phyloP scores from a whole-genome alignment of 2,329 filamentous ascomycete genomes.

The Coniella lustricola region DNA sequence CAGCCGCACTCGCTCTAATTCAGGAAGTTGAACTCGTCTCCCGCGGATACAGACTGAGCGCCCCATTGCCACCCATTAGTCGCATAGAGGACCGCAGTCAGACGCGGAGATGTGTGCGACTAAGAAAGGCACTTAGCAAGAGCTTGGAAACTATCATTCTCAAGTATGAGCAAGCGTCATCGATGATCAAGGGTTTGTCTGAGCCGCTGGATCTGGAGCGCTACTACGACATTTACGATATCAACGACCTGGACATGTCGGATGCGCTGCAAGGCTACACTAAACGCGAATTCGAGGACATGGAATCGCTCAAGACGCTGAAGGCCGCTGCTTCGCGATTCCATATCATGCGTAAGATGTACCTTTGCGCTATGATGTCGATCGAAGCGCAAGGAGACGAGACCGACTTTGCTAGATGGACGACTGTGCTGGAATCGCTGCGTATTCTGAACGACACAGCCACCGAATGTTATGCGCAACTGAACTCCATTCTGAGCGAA shows the following conservation, averaged over 20 bases:
- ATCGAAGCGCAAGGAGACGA: conserved; percentile 75
- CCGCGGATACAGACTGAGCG: conserved; percentile 63
- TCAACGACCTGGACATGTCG: conserved; percentile 64
- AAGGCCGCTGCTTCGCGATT: conserved; percentile 77
- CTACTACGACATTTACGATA: conserved; percentile 85
- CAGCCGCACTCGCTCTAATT: conserved; percentile 71
- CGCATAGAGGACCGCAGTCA: conserved; percentile 80
- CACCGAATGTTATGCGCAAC: conserved; percentile 52
- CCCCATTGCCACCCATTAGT: conserved; percentile 84
- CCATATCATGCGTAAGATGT: conserved; percentile 72
- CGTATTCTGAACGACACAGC: conserved; percentile 56
- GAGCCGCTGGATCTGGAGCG: conserved; percentile 80
- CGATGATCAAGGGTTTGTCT: conserved; percentile 63
- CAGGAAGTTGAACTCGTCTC: conserved; percentile 96
- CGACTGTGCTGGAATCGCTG: conserved; percentile 68
- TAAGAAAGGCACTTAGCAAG: conserved; percentile 68
- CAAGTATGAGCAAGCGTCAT: conserved; percentile 63
- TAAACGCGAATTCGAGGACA: conserved; percentile 64
- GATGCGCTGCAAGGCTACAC: conserved; percentile 61
- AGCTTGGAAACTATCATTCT: conserved; percentile 65
- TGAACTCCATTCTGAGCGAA: conserved; percentile 66
- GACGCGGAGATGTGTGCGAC: conserved; percentile 67
- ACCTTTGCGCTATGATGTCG: conserved; percentile 82
- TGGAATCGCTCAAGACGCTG: conserved; percentile 69
- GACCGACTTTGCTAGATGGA: conserved; percentile 72